Percentiles rank a stretch among this genome's conserved stretches.
Conservation (phyloP, 352 stramenopile species). For the Pythium folliculosum region DNA sequence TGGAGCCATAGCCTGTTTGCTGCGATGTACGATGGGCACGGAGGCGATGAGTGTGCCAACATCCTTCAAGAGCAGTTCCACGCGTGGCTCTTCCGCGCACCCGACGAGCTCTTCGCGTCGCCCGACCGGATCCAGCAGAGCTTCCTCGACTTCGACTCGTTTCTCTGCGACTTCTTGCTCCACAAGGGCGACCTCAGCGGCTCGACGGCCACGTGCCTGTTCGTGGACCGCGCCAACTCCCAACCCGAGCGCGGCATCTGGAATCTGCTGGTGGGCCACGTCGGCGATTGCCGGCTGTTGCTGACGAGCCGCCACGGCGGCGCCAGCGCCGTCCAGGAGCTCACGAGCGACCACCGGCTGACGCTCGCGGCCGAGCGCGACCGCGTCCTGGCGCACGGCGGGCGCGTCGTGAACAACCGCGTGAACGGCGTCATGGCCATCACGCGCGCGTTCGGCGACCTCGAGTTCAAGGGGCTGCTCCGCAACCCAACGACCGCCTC, state of each 20-base stretch:
- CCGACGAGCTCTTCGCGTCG: conserved; percentile 30
- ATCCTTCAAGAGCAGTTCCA: conserved; percentile 82
- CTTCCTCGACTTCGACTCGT: conserved; percentile 69
- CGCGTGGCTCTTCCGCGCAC: conserved; percentile 51
- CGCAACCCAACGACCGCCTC: not conserved
- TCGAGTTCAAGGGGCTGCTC: conserved; percentile 77
- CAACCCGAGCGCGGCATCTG: not conserved
- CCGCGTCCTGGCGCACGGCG: conserved; percentile 54
- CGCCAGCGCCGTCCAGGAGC: conserved; percentile 34
- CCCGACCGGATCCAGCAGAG: conserved; percentile 39
- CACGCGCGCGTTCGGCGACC: conserved; percentile 79
- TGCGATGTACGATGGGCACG: conserved; percentile 85
- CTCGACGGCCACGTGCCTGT: conserved; percentile 71
- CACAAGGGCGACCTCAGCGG: conserved; percentile 76
- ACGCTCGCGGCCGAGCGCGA: conserved; percentile 49
- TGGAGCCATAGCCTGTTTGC: conserved; percentile 47
- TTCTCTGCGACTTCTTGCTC: conserved; percentile 68
- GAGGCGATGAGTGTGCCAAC: conserved; percentile 66
- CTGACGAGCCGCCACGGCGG: conserved; percentile 43
- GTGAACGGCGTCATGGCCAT: conserved; percentile 87
- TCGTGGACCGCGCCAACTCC: conserved; percentile 20
- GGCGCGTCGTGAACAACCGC: conserved; percentile 76
- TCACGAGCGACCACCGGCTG: conserved; percentile 70
- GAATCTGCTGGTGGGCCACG: conserved; percentile 49
- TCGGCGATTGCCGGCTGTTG: conserved; percentile 79